Percentiles rank a stretch among this genome's conserved stretches.
These are phyloP conservation scores for Incumbomyces delicatus DNA, from an alignment of 2,329 filamentous ascomycete species.

Conservation along the genomic window DNA sequence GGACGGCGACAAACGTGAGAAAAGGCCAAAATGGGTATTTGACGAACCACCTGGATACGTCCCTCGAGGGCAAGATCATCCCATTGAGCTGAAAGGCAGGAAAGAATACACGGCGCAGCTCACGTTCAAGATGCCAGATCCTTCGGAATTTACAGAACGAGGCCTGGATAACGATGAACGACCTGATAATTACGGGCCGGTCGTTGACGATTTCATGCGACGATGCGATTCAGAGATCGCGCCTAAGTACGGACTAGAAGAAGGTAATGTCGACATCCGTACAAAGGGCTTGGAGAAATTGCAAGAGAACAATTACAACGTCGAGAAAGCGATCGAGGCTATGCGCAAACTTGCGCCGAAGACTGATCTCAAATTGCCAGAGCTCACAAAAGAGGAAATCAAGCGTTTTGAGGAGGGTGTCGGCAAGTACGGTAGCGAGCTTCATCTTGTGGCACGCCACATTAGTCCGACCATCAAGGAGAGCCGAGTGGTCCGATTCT, in stretches of 20 bases:
- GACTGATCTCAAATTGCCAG: conserved; percentile 72
- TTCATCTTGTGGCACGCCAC: conserved; percentile 70
- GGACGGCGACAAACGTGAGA: conserved; percentile 68
- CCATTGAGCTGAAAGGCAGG: conserved; percentile 52
- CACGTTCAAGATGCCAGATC: conserved; percentile 65
- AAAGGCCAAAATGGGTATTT: conserved; percentile 84
- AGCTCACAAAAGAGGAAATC: conserved; percentile 64
- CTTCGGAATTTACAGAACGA: conserved; percentile 38
- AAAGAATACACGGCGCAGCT: conserved; percentile 64
- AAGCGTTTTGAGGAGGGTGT: conserved; percentile 92
- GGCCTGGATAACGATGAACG: conserved; percentile 33
- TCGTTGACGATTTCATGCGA: conserved; percentile 68
- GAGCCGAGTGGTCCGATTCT: conserved; percentile 77
- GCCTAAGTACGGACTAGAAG: conserved; percentile 58
- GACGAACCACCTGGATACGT: conserved; percentile 85
- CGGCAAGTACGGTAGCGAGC: conserved; percentile 80
- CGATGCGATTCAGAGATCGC: conserved; percentile 53
- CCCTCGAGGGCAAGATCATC: conserved; percentile 69
- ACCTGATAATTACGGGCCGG: conserved; percentile 39
- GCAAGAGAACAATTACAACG: conserved; percentile 61
- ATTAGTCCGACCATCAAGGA: conserved; percentile 71
- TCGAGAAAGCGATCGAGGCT: conserved; percentile 58
- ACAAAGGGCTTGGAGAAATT: conserved; percentile 72
- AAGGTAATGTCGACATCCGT: conserved; percentile 73
- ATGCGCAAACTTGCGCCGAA: conserved; percentile 59